Conservation (phyloP, 2,329 filamentous ascomycete species). For the Calonectria hongkongensis region DNA sequence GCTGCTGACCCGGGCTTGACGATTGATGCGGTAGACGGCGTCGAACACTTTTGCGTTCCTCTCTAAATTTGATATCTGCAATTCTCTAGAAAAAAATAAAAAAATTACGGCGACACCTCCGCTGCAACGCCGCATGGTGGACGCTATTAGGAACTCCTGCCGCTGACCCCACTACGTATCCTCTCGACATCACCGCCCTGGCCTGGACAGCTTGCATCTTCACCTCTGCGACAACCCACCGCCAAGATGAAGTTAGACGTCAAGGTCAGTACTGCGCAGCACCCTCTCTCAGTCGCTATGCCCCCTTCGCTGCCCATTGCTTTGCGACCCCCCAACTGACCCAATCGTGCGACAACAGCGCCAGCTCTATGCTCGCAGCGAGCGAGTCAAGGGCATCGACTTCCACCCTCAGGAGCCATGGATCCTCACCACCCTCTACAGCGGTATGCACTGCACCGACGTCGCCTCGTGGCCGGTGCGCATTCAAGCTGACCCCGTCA, state of each 20-base stretch:
- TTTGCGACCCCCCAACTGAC: slow-evolving; percentile 51
- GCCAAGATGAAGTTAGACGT: slow-evolving; percentile 65
- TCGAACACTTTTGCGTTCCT: background rate
- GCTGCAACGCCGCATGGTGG: slow-evolving; percentile 52
- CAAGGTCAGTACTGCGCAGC: slow-evolving; percentile 58
- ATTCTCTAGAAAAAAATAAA: slow-evolving; percentile 10
- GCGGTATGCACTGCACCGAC: slow-evolving; percentile 75
- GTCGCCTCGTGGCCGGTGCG: background rate
- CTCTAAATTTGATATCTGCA: background rate
- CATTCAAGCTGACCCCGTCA: slow-evolving; percentile 37
- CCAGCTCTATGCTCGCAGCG: slow-evolving; percentile 82
- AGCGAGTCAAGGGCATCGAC: slow-evolving; percentile 98
- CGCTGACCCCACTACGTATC: slow-evolving; percentile 53
- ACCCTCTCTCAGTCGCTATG: background rate
- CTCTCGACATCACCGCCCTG: slow-evolving; percentile 54
- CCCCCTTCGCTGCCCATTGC: slow-evolving; percentile 20
- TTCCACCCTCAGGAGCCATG: slow-evolving; percentile 98
- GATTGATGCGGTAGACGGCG: slow-evolving; percentile 46
- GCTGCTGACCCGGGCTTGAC: slow-evolving; percentile 44
- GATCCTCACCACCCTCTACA: slow-evolving; percentile 97
- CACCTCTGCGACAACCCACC: slow-evolving; percentile 51
- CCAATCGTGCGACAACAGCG: slow-evolving; percentile 59
- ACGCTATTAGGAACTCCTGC: slow-evolving; percentile 50
- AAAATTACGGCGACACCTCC: slow-evolving; percentile 33
- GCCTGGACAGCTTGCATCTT: slow-evolving; percentile 56